Conservation (phyloP, 2,329 filamentous ascomycete species). For the Trichoderma simmonsii region DNA sequence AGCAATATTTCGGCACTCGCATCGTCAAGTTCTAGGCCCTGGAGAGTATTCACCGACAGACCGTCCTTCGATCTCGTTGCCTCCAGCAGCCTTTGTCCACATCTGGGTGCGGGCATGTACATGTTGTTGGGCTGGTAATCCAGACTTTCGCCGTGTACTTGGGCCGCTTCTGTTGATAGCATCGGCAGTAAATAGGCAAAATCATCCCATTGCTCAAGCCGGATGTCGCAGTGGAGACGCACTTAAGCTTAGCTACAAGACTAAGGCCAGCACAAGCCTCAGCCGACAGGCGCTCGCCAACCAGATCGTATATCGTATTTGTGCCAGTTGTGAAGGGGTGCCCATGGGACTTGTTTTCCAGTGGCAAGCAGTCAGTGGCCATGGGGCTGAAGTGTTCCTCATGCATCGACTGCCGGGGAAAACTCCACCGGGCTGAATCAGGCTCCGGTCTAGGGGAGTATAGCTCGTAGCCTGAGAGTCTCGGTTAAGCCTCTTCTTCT, state of each 20-base stretch:
- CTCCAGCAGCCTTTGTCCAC: not conserved
- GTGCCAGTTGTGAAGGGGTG: not conserved
- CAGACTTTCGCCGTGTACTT: not conserved
- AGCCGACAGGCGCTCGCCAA: not conserved
- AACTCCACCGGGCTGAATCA: not conserved
- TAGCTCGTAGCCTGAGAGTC: not conserved
- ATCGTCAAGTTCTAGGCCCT: not conserved
- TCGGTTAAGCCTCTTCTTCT: not conserved
- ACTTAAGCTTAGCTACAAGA: slow-evolving; percentile 13
- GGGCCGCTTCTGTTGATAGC: not conserved
- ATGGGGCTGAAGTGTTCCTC: not conserved
- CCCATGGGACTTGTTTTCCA: not conserved
- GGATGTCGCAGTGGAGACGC: slow-evolving; percentile 12
- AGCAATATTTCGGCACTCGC: not conserved
- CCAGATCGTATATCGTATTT: slow-evolving; percentile 14
- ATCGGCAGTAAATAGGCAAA: not conserved
- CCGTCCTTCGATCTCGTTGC: not conserved
- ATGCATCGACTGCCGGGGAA: not conserved
- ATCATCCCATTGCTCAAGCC: not conserved
- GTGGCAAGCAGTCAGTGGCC: not conserved
- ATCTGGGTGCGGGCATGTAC: not conserved
- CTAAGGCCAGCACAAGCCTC: slow-evolving; percentile 6
- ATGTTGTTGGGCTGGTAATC: no score
- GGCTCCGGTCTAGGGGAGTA: not conserved
- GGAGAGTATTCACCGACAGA: not conserved